Evolutionary conservation across 2,329 filamentous ascomycete genomes (phyloP), one percentile per base, ranked within the genome.

Genomic region (Mariannaea elegans): DNA sequence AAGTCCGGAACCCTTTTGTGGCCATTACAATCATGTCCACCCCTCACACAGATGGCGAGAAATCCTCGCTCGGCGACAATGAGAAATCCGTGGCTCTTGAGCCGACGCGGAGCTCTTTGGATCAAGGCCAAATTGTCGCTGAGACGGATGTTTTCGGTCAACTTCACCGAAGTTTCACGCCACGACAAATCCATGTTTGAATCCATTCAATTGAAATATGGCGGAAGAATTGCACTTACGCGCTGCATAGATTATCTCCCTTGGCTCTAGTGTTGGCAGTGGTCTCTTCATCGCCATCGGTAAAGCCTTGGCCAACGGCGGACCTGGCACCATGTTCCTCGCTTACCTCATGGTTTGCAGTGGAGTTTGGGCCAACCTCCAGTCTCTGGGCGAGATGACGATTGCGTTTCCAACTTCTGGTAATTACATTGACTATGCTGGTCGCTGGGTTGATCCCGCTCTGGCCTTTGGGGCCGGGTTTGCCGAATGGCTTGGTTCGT

Each of bases 91-190:
- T 13, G 3, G 39, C 53, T 1, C 14, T 49, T 7, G 53, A 49
- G 10, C 34, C 36, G 8, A 12, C 8, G 5, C 27, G 53, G 7
- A 49, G 19, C 27, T 56, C 53, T 8, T n/a, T 56, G 6, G 53
- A 56, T 5, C 45, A 56, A 14, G 53, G 53, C 14, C 53, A 56
- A 7, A n/a, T 47, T 10, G 36, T 32, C 4, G 19, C 36, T 12
- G 45, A 48, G 5, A 36, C 31, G 3, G 29, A 55, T 12, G 18
- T 29, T 5, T 51, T 47, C 38, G 65, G 66, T 8, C 36, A 63
- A 18, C 63, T 68, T 16, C 66, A 67, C 27, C 57, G 66, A n/a
- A 67, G 55, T 14, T 68, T 68, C 12, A 62, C 57, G 4, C 62
- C 62, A 10, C 54, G 60, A 4, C 65, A 68, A 54, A 61, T 68